Percentiles rank a stretch among this genome's conserved stretches.
phyloP scores from a whole-genome alignment of 148 eudicot species.

The Cornus florida region DNA sequence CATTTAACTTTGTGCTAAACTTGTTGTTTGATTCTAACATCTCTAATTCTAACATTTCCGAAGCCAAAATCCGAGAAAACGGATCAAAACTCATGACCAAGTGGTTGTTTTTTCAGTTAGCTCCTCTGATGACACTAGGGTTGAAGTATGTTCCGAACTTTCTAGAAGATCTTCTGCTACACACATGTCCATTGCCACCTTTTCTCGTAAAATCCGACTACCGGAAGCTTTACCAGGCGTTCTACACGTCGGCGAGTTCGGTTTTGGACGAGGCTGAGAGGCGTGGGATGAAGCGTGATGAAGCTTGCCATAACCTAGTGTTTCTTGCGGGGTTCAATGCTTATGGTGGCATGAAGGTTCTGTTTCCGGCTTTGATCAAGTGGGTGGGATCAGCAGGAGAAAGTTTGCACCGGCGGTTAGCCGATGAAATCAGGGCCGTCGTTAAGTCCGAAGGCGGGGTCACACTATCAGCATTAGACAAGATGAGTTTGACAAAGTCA shows the following conservation, averaged over 20 bases:
- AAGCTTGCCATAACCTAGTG: slow-evolving; percentile 69
- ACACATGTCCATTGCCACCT: slow-evolving; percentile 42
- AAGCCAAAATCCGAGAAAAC: slow-evolving; percentile 22
- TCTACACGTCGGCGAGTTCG: slow-evolving; percentile 25
- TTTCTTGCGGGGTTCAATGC: slow-evolving; percentile 59
- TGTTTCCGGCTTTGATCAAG: slow-evolving; percentile 48
- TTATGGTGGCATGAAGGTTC: slow-evolving; percentile 49
- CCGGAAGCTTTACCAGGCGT: slow-evolving; percentile 41
- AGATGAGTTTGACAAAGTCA: slow-evolving; percentile 55
- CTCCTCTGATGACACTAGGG: slow-evolving; percentile 46
- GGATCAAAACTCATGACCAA: slow-evolving; percentile 35
- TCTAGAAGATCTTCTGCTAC: slow-evolving; percentile 51
- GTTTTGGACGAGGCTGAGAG: slow-evolving; percentile 52
- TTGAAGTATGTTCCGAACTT: slow-evolving; percentile 41
- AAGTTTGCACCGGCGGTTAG: slow-evolving; percentile 42
- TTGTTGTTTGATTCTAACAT: slow-evolving; percentile 31
- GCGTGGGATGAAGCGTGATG: slow-evolving; percentile 47
- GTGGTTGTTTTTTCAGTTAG: slow-evolving; percentile 50
- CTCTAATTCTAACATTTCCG: slow-evolving; percentile 14
- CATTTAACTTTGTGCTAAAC: slow-evolving; percentile 52
- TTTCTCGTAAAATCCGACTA: slow-evolving; percentile 45
- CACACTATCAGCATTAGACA: slow-evolving; percentile 36
- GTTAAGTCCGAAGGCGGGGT: slow-evolving; percentile 44
- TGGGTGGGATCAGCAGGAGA: slow-evolving; percentile 56
- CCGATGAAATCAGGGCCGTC: slow-evolving; percentile 44